Conservation (phyloP, 306 rosid species). For the Cicer arietinum region DNA sequence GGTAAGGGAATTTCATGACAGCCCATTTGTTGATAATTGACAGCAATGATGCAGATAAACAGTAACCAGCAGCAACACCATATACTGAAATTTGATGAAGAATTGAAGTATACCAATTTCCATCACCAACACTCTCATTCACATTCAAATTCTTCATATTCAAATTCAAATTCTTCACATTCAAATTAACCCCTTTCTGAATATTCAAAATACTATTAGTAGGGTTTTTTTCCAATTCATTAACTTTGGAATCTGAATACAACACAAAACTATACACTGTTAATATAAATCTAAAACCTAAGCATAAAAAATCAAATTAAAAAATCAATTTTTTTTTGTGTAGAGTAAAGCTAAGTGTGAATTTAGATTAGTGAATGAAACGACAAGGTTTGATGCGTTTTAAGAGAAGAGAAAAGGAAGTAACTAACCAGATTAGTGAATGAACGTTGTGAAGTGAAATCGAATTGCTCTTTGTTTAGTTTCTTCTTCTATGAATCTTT, state of each 20-base stretch:
- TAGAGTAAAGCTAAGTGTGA: neutral
- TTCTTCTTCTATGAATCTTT: neutral
- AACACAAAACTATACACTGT: slow-evolving; percentile 12
- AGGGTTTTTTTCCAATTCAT: slow-evolving; percentile 57
- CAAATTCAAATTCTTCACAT: slow-evolving; percentile 32
- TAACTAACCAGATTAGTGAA: slow-evolving; percentile 31
- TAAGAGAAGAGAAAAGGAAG: slow-evolving; percentile 3
- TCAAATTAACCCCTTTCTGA: slow-evolving; percentile 45
- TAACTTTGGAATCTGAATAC: slow-evolving; percentile 53
- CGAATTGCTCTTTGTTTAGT: neutral
- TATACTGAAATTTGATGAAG: slow-evolving; percentile 67
- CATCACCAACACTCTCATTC: slow-evolving; percentile 35
- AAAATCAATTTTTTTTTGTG: neutral
- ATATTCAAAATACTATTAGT: slow-evolving; percentile 41
- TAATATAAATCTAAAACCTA: neutral
- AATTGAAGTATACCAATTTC: slow-evolving; percentile 54
- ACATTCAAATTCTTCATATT: slow-evolving; percentile 32
- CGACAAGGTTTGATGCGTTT: neutral
- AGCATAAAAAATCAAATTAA: neutral
- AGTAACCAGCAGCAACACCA: slow-evolving; percentile 85
- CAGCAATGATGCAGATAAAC: slow-evolving; percentile 85
- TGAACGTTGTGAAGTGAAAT: slow-evolving; percentile 28
- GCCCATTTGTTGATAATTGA: slow-evolving; percentile 97
- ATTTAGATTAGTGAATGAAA: neutral
- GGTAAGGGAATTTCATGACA: slow-evolving; percentile 88